Conservation (phyloP, 805 yeast genomes). For the Saturnispora dispora region DNA sequence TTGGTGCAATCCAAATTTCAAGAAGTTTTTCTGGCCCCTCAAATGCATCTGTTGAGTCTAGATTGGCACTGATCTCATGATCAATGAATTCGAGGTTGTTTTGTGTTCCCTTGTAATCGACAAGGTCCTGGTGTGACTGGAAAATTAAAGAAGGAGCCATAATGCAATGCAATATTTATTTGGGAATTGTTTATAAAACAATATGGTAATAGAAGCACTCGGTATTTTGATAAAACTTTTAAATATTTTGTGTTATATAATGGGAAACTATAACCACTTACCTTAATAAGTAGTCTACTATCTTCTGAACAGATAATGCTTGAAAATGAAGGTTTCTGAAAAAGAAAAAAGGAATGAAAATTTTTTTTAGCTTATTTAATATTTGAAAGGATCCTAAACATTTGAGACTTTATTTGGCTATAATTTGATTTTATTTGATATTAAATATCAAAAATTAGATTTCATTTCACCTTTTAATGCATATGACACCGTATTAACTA, state of each 20-base stretch:
- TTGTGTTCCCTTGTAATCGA: constrained; percentile 10
- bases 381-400: not conserved
- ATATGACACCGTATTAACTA: not conserved
- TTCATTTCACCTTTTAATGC: not conserved
- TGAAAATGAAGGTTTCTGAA: not conserved
- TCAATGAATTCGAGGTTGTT: constrained; percentile 41
- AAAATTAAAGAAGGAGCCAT: constrained; percentile 13
- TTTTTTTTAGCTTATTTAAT: not conserved
- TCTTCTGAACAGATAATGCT: not conserved
- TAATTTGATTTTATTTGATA: too few relatives aligned
- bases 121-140: constrained; percentile 8
- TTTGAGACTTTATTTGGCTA: not conserved
- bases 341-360: not conserved
- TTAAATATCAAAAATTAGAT: too few relatives aligned
- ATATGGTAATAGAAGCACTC: not conserved
- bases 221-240: not conserved
- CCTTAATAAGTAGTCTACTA: not conserved
- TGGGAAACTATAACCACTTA: not conserved
- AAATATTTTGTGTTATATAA: not conserved
- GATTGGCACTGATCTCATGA: constrained; percentile 64
- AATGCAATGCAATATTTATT: not conserved
- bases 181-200: not conserved
- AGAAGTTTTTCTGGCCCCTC: constrained; percentile 96
- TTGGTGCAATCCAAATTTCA: constrained; percentile 78
- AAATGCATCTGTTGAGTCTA: constrained; percentile 87